phyloP scores from a whole-genome alignment of 208 protist genomes.

The Acanthamoeba royreba region DNA sequence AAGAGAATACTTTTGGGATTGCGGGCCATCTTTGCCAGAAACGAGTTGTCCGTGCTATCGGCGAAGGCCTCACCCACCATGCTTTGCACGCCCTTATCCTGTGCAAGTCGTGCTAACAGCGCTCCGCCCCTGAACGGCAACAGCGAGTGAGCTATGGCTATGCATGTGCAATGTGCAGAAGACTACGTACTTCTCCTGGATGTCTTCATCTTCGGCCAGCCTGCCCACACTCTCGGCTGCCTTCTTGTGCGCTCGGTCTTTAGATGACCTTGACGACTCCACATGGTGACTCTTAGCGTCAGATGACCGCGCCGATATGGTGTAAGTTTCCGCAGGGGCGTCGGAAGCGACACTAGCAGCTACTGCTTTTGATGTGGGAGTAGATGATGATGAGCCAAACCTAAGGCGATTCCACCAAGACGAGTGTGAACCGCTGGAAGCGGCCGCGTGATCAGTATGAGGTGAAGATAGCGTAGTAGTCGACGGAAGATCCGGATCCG shows the following conservation, averaged over 20 bases:
- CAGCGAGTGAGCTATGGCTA: not conserved
- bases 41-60: not conserved
- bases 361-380: not conserved
- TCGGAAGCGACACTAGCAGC: not conserved
- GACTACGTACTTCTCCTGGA: not conserved
- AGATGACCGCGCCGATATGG: no score
- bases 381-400: not conserved
- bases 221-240: not conserved
- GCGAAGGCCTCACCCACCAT: not conserved
- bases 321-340: not conserved
- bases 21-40: not conserved
- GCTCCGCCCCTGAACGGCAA: not conserved
- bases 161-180: not conserved
- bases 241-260: not conserved
- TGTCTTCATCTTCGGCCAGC: not conserved
- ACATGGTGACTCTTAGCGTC: no score
- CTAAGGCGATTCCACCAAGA: not conserved
- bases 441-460: no score
- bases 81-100: not conserved
- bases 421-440: no score
- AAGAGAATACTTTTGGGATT: not conserved
- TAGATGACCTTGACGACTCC: no score
- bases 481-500: not conserved
- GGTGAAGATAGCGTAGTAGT: no score
- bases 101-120: not conserved